Percentiles rank a stretch among this genome's conserved stretches.
phyloP scores from a whole-genome alignment of 2,329 filamentous ascomycete genomes.

The Pestalotiopsis sp. region DNA sequence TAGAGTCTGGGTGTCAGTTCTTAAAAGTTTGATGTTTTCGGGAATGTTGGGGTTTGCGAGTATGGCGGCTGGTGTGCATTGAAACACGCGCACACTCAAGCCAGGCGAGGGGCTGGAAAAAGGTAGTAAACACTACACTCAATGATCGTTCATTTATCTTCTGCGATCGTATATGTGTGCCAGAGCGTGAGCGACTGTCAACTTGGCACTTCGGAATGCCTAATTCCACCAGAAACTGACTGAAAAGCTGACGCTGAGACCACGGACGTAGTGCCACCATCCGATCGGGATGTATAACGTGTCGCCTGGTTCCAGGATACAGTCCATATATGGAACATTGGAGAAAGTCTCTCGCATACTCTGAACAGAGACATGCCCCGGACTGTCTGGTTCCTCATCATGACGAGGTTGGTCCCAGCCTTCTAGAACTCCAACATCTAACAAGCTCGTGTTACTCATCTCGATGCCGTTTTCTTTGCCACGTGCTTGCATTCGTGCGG shows the following conservation, averaged over 20 bases:
- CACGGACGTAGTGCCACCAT: slow-evolving; percentile 98
- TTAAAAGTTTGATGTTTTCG: neutral
- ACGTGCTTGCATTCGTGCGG: slow-evolving; percentile 59
- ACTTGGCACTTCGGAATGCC: neutral
- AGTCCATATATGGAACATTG: slow-evolving; percentile 70
- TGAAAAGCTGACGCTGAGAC: slow-evolving; percentile 84
- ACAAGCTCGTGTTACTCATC: slow-evolving; percentile 86
- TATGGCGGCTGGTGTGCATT: neutral
- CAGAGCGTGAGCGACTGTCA: neutral
- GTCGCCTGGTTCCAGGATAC: slow-evolving; percentile 78
- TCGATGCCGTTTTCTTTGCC: slow-evolving; percentile 72
- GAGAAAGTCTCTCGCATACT: slow-evolving; percentile 46
- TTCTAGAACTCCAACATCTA: slow-evolving; percentile 75
- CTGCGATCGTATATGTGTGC: neutral
- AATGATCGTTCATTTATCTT: neutral
- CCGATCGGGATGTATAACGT: slow-evolving; percentile 87
- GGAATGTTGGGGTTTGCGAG: neutral
- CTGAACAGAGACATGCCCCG: slow-evolving; percentile 18
- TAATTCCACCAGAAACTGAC: slow-evolving; percentile 96
- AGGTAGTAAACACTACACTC: neutral
- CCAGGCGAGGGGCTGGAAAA: neutral
- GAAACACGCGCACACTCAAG: neutral
- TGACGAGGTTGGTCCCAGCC: slow-evolving; percentile 50
- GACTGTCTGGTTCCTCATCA: neutral
- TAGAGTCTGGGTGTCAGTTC: neutral